A percentile compares a stretch with the other conserved stretches of the same genome.
Conservation (phyloP, 345 rosid genomes). For the Anastatica hierochuntica region DNA sequence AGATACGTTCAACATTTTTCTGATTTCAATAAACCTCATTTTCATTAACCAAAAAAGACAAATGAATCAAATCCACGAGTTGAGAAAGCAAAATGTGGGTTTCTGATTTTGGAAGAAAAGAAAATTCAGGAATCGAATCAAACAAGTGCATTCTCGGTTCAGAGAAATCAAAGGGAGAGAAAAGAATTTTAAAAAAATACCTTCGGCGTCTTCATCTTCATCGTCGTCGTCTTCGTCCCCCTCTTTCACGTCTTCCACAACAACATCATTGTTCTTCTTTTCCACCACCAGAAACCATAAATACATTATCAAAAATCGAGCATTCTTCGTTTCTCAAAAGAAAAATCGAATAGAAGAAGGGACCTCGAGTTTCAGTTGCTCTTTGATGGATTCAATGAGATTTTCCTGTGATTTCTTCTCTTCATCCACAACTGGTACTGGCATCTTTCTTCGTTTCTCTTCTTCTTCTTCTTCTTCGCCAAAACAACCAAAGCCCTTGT, state of each 20-base stretch:
- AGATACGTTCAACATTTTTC: not conserved
- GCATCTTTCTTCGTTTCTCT: constrained; percentile 15
- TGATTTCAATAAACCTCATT: not conserved
- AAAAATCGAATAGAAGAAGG: not conserved
- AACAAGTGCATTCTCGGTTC: too few species aligned
- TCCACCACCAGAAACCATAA: not conserved
- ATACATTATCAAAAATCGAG: not conserved
- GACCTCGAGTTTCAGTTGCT: constrained; percentile 9
- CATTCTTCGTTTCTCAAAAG: not conserved
- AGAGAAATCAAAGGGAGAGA: too few species aligned
- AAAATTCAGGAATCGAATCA: too few species aligned
- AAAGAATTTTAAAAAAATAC: constrained; percentile 8
- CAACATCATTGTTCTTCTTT: constrained; percentile 11
- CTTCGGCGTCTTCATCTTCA: constrained; percentile 47
- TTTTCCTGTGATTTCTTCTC: not conserved
- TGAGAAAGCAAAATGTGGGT: too few species aligned
- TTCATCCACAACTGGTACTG: constrained; percentile 14
- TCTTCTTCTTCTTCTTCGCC: not conserved
- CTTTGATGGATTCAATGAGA: constrained; percentile 10
- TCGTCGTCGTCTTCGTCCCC: constrained; percentile 46
- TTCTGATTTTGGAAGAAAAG: too few species aligned
- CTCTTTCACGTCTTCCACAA: constrained; percentile 58
- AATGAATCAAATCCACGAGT: not conserved
- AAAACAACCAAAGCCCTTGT: not conserved
- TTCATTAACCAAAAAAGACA: not conserved